Evolutionary conservation across 208 protist species (phyloP).

Genomic region (Trypanosomatidae sp.): DNA sequence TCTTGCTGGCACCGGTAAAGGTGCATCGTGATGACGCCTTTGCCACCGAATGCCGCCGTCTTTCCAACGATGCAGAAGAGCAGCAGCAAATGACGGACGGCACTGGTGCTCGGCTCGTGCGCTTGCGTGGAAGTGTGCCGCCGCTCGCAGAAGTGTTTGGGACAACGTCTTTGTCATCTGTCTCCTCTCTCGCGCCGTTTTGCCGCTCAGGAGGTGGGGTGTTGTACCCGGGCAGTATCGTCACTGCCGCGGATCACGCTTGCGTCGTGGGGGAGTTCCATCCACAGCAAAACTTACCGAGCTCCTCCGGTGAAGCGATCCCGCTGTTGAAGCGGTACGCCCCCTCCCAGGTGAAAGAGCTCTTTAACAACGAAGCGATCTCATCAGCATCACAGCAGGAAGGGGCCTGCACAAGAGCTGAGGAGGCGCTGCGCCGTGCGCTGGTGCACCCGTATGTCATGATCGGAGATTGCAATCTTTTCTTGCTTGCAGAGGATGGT

Average conservation of each 20-base stretch:
- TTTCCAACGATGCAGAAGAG: neutral
- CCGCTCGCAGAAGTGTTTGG: constrained; percentile 5
- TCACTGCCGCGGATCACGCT: constrained; percentile 3
- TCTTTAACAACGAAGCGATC: neutral
- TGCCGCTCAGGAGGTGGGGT: neutral
- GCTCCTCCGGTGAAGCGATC: neutral
- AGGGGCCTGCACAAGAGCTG: neutral
- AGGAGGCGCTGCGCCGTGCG: neutral
- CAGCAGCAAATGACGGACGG: neutral
- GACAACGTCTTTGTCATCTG: neutral
- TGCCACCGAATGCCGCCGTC: neutral
- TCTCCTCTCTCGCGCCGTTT: neutral
- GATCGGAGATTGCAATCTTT: constrained; percentile 93
- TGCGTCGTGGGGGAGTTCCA: neutral
- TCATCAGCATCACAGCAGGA: neutral
- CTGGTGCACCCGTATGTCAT: constrained; percentile 36
- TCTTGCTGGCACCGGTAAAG: constrained; percentile 54
- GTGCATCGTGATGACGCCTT: neutral
- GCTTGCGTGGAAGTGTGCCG: neutral
- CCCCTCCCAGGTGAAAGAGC: neutral
- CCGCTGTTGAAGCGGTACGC: constrained; percentile 24
- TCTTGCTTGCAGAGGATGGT: constrained; percentile 52
- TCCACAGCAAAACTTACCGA: no score
- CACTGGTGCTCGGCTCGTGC: neutral
- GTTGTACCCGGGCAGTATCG: constrained; percentile 21